phyloP scores from a whole-genome alignment of 1,139 yeast genomes.

The Yamadazyma atmosphaerica region DNA sequence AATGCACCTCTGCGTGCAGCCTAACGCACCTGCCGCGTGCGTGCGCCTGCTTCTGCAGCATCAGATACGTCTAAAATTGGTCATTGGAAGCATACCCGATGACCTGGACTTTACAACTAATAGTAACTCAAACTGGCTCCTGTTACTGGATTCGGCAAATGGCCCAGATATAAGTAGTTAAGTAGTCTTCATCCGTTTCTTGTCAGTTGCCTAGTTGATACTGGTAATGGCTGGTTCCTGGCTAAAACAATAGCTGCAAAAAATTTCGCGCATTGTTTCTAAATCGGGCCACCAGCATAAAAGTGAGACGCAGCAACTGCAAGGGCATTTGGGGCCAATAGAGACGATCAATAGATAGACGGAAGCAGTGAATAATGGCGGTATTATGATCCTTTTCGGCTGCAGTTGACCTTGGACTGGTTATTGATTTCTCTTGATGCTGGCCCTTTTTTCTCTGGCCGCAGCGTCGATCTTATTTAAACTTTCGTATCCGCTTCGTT shows the following conservation, averaged over 20 bases:
- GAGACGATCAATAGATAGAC: background rate
- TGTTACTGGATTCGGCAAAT: too few relatives aligned
- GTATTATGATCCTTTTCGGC: background rate
- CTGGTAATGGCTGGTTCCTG: background rate
- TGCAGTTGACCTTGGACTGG: background rate
- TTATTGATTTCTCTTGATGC: background rate
- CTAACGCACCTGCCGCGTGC: too few relatives aligned
- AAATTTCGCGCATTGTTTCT: background rate
- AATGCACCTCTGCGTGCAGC: too few relatives aligned
- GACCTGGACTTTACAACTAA: too few relatives aligned
- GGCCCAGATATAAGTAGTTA: too few relatives aligned
- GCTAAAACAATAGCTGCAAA: background rate
- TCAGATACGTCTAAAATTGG: too few relatives aligned
- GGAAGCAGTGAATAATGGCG: background rate
- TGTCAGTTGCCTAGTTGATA: background rate
- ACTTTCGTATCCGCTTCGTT: background rate
- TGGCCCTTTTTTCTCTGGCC: background rate
- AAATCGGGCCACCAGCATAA: slow-evolving; percentile 1
- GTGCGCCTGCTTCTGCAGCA: background rate
- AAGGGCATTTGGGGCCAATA: background rate
- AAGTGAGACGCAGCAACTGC: background rate
- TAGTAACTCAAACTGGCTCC: too few relatives aligned
- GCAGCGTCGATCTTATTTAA: background rate
- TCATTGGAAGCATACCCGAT: too few relatives aligned
- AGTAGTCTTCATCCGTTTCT: background rate